phyloP scores from a whole-genome alignment of 441 rosid genomes.

The Brassica hybrid region DNA sequence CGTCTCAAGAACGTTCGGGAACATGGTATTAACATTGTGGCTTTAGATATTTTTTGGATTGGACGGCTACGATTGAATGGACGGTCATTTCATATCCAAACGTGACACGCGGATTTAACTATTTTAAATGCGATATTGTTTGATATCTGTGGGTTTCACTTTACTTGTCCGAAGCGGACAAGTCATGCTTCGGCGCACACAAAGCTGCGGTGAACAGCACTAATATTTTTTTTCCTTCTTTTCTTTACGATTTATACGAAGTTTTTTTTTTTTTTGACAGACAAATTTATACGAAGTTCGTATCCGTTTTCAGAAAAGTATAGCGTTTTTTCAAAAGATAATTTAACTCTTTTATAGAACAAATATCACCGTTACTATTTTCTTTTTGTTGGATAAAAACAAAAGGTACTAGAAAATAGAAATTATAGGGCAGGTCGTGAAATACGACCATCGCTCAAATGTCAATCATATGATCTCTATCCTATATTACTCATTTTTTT shows the following conservation, averaged over 20 bases:
- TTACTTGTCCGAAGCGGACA: conserved; percentile 24
- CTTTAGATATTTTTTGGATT: conserved; percentile 32
- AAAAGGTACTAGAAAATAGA: background rate
- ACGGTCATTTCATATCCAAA: conserved; percentile 26
- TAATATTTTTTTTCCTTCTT: background rate
- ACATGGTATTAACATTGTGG: background rate
- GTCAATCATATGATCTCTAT: background rate
- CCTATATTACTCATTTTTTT: background rate
- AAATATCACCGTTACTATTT: background rate
- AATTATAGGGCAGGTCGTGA: too few species aligned
- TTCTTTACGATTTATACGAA: background rate
- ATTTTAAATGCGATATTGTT: background rate
- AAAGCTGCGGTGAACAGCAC: background rate
- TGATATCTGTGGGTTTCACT: background rate
- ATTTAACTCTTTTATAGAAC: background rate
- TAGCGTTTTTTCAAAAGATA: background rate
- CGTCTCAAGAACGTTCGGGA: conserved; percentile 37
- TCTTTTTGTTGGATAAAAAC: background rate
- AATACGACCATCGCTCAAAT: background rate
- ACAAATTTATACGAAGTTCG: too few species aligned
- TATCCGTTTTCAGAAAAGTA: background rate
- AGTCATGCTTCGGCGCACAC: conserved; percentile 16
- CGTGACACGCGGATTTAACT: conserved; percentile 25
- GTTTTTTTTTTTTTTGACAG: background rate
- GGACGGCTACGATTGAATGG: conserved; percentile 27